Evolutionary conservation across 192 early-diverging fungal genomes (phyloP), one percentile per base, ranked within the genome.

Genomic region (Irineochytrium annulatum): DNA sequence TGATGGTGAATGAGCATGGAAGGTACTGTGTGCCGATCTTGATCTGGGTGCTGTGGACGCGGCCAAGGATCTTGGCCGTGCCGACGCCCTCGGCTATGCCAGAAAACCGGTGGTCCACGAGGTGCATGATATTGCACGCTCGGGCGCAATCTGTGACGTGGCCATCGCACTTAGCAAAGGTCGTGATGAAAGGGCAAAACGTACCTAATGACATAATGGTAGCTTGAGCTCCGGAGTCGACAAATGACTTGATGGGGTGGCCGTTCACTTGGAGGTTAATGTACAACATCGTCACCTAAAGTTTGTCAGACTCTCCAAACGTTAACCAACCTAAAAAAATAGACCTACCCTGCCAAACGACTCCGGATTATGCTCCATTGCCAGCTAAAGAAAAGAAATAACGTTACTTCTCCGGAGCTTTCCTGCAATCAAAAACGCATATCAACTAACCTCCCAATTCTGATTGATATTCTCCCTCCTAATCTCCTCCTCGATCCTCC

Each of bases 191-290:
- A n/a, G n/a, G n/a, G n/a, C n/a, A n/a, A 29, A 80, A 86, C 33
- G 11, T 34, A 55, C 53, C 33, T 31, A 22, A 14, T 8, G 2
- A 22, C 77, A 82, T 79, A 24, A 99, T 91, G 1, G 95, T 97
- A 19, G 86, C 88, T 57, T 97, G 95, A 8, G 96, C 96, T 3
- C 95, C 96, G 22, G 94, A 94, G 67, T 99, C 96, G 0, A 99
- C 93, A 72, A 99, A 86, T 0, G 96, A 94, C 63, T 94, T 93
- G 16, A 97, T 71, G 0, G 83, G 83, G 34, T 80, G 77, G n/a
- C 87, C 87, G 73, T 99, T 99, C 48, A 99, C 90, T 66, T 89
- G 78, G 16, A 84, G 84, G 62, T 88, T 71, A 27, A 99, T 89
- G 70, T 96, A 99, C 24, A 99, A 83, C 86, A 95, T 91, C 0